Conservation (phyloP, 2,329 filamentous ascomycete genomes). For the Chaetomium globosum region DNA sequence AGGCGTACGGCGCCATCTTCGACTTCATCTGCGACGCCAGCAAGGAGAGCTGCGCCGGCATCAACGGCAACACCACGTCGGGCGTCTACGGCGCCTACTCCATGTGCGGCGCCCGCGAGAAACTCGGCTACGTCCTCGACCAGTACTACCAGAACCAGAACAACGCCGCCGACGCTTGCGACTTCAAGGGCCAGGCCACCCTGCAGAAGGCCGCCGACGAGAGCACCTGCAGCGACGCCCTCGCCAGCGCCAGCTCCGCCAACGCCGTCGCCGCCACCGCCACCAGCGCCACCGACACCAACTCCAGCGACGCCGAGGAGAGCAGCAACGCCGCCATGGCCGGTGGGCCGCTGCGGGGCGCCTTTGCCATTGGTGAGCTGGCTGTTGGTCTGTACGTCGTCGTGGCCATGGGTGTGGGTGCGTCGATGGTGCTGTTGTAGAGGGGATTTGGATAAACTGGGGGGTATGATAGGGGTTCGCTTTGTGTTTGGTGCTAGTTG, state of each 20-base stretch:
- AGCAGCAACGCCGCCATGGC: slow-evolving; percentile 45
- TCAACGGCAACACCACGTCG: slow-evolving; percentile 65
- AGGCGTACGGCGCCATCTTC: slow-evolving; percentile 71
- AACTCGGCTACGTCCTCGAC: slow-evolving; percentile 75
- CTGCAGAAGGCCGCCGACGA: slow-evolving; percentile 51
- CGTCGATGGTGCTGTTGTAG: slow-evolving; percentile 59
- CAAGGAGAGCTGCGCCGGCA: slow-evolving; percentile 64
- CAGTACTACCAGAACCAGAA: slow-evolving; percentile 67
- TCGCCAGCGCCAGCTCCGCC: slow-evolving; percentile 65
- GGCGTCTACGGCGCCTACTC: slow-evolving; percentile 76
- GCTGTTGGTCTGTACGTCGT: slow-evolving; percentile 55
- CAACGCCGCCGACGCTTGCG: slow-evolving; percentile 62
- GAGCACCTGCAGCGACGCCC: slow-evolving; percentile 58
- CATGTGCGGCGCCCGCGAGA: slow-evolving; percentile 71
- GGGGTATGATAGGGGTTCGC: background rate
- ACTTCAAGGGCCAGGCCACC: slow-evolving; percentile 69
- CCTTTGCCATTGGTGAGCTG: slow-evolving; percentile 52
- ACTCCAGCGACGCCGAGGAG: slow-evolving; percentile 38
- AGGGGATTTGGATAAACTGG: background rate
- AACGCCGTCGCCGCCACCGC: slow-evolving; percentile 53
- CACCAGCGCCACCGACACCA: slow-evolving; percentile 51
- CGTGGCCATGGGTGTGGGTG: slow-evolving; percentile 56
- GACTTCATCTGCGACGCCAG: slow-evolving; percentile 67
- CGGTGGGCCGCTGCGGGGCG: slow-evolving; percentile 43
- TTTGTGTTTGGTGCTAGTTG: background rate